phyloP scores from a whole-genome alignment of 108 stramenopile genomes.

The Seminavis robusta region DNA sequence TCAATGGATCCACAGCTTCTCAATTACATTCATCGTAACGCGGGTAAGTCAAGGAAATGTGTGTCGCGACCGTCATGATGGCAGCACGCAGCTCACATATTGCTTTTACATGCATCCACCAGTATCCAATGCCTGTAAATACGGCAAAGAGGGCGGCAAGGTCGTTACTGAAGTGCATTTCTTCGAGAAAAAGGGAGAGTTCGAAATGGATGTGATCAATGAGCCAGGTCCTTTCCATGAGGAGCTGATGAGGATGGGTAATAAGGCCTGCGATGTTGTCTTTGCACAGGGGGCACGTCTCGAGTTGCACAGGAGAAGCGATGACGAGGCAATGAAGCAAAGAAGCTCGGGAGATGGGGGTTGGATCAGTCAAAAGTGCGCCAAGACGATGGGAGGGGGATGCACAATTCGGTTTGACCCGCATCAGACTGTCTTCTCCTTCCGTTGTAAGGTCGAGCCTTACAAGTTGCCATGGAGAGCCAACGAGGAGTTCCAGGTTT shows the following conservation, averaged over 20 bases:
- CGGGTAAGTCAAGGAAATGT: too few species aligned
- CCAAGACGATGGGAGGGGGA: constrained; percentile 54
- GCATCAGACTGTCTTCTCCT: constrained; percentile 47
- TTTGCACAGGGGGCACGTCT: constrained; percentile 50
- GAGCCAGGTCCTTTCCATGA: constrained; percentile 57
- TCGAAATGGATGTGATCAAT: constrained; percentile 72
- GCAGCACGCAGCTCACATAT: too few species aligned
- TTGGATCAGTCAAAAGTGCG: constrained; percentile 77
- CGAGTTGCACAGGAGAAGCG: constrained; percentile 15
- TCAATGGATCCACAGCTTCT: constrained; percentile 49
- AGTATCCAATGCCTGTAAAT: constrained; percentile 73
- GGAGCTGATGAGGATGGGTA: constrained; percentile 37
- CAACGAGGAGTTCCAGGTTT: constrained; percentile 44
- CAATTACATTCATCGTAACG: constrained; percentile 65
- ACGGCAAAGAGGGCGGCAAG: constrained; percentile 49
- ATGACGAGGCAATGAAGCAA: neutral
- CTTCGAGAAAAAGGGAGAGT: too few species aligned
- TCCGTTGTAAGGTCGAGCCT: constrained; percentile 24
- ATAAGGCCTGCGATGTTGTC: constrained; percentile 31
- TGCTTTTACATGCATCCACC: too few species aligned
- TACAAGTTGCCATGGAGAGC: neutral
- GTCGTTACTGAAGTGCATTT: constrained; percentile 43
- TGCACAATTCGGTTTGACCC: constrained; percentile 47
- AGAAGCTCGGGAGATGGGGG: constrained; percentile 56
- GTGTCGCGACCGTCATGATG: too few species aligned